A percentile compares a stretch with the other conserved stretches of the same genome.
These are phyloP conservation scores for Gypsophila paniculata DNA, from an alignment of 179 eudicot genomes.

Conservation along the genomic window DNA sequence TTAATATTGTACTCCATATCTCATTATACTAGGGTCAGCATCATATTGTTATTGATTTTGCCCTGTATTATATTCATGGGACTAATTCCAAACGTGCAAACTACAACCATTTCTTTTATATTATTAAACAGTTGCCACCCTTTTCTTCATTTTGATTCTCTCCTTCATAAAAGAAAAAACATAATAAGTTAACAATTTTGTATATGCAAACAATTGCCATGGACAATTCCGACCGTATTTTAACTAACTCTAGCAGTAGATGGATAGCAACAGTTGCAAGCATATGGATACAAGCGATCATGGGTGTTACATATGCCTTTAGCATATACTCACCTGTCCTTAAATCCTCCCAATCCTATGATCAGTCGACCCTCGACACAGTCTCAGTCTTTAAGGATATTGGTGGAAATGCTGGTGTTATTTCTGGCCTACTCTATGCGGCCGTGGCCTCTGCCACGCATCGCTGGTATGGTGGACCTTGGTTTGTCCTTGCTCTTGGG, in stretches of 20 bases:
- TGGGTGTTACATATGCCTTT: conserved; percentile 43
- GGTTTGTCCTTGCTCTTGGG: conserved; percentile 63
- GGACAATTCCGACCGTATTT: conserved; percentile 11
- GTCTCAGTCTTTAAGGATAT: conserved; percentile 77
- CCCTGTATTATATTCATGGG: conserved; percentile 6
- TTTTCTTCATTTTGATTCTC: background rate
- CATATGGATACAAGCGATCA: conserved; percentile 68
- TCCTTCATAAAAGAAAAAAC: background rate
- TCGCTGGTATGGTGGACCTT: conserved; percentile 42
- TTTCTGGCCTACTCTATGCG: conserved; percentile 22
- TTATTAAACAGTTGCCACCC: background rate
- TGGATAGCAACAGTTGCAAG: conserved; percentile 48
- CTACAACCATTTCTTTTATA: background rate
- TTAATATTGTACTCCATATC: background rate
- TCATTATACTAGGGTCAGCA: background rate
- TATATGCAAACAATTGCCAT: background rate
- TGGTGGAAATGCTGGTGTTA: conserved; percentile 46
- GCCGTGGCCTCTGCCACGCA: conserved; percentile 11
- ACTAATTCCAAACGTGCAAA: conserved; percentile 17
- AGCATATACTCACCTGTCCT: conserved; percentile 64
- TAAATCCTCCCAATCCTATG: conserved; percentile 58
- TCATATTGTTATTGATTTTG: background rate
- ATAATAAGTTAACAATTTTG: background rate
- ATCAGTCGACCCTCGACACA: conserved; percentile 71
- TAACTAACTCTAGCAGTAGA: conserved; percentile 22